Evolutionary conservation across 345 rosid genomes (phyloP).

Genomic region (Eucalyptus leucophloia): DNA sequence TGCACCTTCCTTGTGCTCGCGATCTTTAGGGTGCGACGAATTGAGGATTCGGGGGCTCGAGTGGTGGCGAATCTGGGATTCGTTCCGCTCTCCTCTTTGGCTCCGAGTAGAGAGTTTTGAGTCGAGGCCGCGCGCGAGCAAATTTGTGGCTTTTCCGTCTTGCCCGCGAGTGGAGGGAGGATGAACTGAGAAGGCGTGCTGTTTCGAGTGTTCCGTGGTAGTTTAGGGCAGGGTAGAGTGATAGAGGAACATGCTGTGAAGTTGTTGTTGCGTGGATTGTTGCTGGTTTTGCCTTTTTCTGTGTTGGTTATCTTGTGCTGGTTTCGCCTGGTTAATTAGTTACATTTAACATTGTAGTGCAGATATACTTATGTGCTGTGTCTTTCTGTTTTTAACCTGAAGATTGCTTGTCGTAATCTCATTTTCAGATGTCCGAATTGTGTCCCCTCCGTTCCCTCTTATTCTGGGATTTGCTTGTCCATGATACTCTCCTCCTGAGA

Average conservation of each 20-base stretch:
- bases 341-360: background rate
- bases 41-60: background rate
- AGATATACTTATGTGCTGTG: background rate
- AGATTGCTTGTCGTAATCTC: background rate
- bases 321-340: background rate
- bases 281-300: background rate
- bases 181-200: background rate
- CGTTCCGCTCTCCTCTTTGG: background rate
- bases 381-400: background rate
- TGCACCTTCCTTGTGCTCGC: background rate
- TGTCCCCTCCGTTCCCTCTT: background rate
- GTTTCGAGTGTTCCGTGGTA: background rate
- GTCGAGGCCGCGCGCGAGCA: background rate
- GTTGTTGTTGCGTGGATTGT: background rate
- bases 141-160: background rate
- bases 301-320: background rate
- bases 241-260: background rate
- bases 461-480: background rate
- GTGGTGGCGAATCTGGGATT: background rate
- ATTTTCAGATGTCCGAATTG: background rate
- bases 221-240: background rate
- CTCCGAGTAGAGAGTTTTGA: background rate
- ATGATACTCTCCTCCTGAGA: background rate
- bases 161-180: background rate
- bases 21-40: background rate